Evolutionary conservation across 1,284 basidiomycete species (phyloP).

Genomic region (Rhodotorula sp.): DNA sequence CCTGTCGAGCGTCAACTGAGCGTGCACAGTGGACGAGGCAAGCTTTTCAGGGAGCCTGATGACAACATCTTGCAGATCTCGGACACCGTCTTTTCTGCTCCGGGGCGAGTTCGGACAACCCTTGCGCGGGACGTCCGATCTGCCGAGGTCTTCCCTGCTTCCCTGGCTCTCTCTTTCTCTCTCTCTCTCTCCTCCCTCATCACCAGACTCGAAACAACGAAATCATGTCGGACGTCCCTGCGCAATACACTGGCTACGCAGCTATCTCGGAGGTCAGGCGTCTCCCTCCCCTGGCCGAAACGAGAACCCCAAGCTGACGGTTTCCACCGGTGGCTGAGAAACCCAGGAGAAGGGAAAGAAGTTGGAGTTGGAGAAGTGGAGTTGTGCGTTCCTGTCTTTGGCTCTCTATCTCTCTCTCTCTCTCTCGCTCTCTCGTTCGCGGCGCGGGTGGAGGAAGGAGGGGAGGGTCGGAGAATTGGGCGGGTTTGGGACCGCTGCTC

Average conservation of each 20-base stretch:
- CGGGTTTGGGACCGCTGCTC: too few species aligned
- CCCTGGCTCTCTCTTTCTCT: too few species aligned
- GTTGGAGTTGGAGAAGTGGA: conserved; percentile 17
- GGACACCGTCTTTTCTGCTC: too few species aligned
- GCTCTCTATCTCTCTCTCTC: background rate
- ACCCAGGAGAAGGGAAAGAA: conserved; percentile 22
- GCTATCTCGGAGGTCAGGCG: conserved; percentile 21
- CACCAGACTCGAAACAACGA: background rate
- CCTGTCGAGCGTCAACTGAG: too few species aligned
- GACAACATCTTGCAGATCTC: too few species aligned
- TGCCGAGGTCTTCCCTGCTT: too few species aligned
- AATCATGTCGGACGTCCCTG: conserved; percentile 24
- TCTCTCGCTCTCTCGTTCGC: background rate
- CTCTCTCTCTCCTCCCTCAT: background rate
- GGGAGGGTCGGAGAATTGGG: background rate
- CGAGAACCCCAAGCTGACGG: background rate
- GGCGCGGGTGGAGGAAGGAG: background rate
- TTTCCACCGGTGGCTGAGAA: too few species aligned
- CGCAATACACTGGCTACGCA: conserved; percentile 38
- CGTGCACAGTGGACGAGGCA: too few species aligned
- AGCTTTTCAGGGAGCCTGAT: too few species aligned
- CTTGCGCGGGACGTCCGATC: too few species aligned
- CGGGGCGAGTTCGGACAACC: too few species aligned
- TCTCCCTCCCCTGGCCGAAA: background rate
- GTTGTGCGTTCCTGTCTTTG: conserved; percentile 14